Base-by-base conservation (phyloP, 2,329 filamentous ascomycete species). In the Paracoccidioides brasiliensis region DNA sequence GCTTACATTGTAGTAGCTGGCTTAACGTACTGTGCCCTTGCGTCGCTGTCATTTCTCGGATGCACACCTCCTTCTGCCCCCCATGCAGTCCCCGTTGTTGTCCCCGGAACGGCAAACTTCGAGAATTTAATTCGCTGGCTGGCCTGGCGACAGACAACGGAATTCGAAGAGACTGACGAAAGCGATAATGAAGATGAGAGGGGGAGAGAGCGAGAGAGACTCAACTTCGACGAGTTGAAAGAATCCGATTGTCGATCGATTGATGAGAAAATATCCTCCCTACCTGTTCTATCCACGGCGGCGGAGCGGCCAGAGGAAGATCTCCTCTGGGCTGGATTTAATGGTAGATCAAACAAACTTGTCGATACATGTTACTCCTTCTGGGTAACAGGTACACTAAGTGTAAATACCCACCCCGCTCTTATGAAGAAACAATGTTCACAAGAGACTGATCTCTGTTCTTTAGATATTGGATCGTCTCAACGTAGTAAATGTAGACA, bases 351-450 rank as follows among this genome's bases (percentile, higher is more conserved):
- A 67, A 96, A 95, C 74, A 98, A 98, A 70, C 79, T 84, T 50
- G 86, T 88, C 8, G 93, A 98, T 71, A 97, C 93, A 0, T 98
- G 93, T 72, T 98, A 98, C 70, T 85, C 83, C 28, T 98, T 91
- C 77, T 98, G 93, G 93, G 88, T 88, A 0, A 78, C 79, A 3
- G 89, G 82, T 1, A 82, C 89, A 52, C 68, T 80, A 52, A 67
- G 69, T 57, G 76, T 78, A 69, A 63, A 68, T 51, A 43, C 14
- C 33, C 28, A 28, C 4, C 4, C 12, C 41, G 30, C 48, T 8
- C 14, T 57, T 22, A 53, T 22, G 52, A 48, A 12, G 6, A 3
- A 38, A 38, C 2, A 2, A 12, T 12, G 37, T 38, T 2, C 22
- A 7, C 42, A n/a, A 22, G 22, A 22, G 22, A 22, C 22, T 22